Percentiles rank a stretch among this genome's conserved stretches.
phyloP scores from a whole-genome alignment of 2,329 filamentous ascomycete species.

The Piedraia hortae region DNA sequence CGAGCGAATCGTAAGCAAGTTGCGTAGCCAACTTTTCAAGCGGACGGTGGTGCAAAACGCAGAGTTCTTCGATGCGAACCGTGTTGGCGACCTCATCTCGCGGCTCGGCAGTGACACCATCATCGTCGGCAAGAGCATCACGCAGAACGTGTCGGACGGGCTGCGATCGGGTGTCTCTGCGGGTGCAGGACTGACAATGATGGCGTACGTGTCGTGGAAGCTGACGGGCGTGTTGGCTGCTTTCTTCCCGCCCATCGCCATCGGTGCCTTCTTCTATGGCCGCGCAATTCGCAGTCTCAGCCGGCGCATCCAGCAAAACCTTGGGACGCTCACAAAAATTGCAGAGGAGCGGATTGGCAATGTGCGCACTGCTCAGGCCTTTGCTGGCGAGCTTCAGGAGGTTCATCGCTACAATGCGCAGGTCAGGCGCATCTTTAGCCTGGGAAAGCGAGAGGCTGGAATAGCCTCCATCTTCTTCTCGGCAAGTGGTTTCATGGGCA shows the following conservation, averaged over 20 bases:
- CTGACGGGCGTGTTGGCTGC: constrained; percentile 65
- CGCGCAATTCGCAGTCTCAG: constrained; percentile 69
- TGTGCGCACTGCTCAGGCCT: constrained; percentile 86
- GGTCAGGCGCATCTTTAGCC: constrained; percentile 67
- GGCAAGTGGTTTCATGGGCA: constrained; percentile 68
- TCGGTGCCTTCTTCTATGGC: constrained; percentile 79
- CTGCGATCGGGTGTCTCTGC: constrained; percentile 74
- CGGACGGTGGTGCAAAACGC: constrained; percentile 91
- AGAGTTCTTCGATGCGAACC: constrained; percentile 95
- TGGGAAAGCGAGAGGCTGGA: constrained; percentile 65
- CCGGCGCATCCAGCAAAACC: constrained; percentile 74
- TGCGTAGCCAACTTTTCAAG: constrained; percentile 72
- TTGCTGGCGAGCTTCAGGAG: constrained; percentile 78
- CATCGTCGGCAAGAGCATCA: constrained; percentile 95
- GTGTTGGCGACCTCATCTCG: constrained; percentile 86
- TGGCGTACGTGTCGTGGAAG: constrained; percentile 86
- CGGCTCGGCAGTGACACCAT: constrained; percentile 87
- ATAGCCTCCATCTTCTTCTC: constrained; percentile 80
- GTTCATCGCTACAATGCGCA: constrained; percentile 76
- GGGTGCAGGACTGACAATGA: constrained; percentile 64
- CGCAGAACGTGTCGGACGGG: constrained; percentile 92
- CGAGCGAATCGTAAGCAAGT: constrained; percentile 71
- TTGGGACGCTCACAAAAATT: constrained; percentile 84
- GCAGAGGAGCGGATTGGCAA: constrained; percentile 94
- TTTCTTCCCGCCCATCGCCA: constrained; percentile 71